A percentile compares a stretch with the other conserved stretches of the same genome.
These are phyloP conservation scores for Globisporangium alternatum DNA, from an alignment of 352 stramenopile species.

Conservation along the genomic window DNA sequence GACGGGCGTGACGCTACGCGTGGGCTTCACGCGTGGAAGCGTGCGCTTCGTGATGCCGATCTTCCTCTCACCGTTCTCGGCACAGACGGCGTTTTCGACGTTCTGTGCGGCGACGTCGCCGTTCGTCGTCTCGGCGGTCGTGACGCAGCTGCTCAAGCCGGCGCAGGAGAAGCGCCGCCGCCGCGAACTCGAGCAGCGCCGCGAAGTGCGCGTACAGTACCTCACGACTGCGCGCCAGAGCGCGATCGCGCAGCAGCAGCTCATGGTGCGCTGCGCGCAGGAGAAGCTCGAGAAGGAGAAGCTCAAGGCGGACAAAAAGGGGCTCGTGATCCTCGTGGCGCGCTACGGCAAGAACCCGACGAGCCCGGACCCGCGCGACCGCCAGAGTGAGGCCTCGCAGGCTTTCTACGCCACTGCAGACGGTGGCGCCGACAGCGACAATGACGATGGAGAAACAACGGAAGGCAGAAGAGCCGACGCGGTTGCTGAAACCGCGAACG, in stretches of 20 bases:
- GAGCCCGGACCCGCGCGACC: slow-evolving; percentile 37
- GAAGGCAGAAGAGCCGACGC: slow-evolving; percentile 18
- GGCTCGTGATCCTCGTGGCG: slow-evolving; percentile 66
- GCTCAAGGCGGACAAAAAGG: slow-evolving; percentile 37
- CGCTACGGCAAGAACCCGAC: slow-evolving; percentile 79
- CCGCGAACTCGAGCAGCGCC: slow-evolving; percentile 39
- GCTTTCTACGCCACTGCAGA: slow-evolving; percentile 15
- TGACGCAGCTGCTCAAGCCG: slow-evolving; percentile 66
- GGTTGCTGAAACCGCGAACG: slow-evolving; percentile 18
- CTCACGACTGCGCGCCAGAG: slow-evolving; percentile 44
- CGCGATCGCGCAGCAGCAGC: slow-evolving; percentile 66
- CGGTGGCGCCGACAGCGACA: slow-evolving; percentile 15
- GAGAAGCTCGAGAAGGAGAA: slow-evolving; percentile 59
- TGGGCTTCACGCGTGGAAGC: slow-evolving; percentile 74
- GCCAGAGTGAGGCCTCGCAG: slow-evolving; percentile 19
- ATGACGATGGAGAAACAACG: slow-evolving; percentile 23
- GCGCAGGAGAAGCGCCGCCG: slow-evolving; percentile 58
- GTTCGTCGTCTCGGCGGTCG: slow-evolving; percentile 59
- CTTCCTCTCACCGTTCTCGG: slow-evolving; percentile 73
- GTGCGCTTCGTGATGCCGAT: slow-evolving; percentile 83
- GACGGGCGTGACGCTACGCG: slow-evolving; percentile 54
- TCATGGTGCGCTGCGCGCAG: slow-evolving; percentile 63
- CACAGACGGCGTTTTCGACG: slow-evolving; percentile 62
- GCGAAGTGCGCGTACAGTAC: slow-evolving; percentile 54
- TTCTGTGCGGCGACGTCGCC: slow-evolving; percentile 73